Base-by-base conservation (phyloP, 108 stramenopile genomes). In the Nitzschia palea region DNA sequence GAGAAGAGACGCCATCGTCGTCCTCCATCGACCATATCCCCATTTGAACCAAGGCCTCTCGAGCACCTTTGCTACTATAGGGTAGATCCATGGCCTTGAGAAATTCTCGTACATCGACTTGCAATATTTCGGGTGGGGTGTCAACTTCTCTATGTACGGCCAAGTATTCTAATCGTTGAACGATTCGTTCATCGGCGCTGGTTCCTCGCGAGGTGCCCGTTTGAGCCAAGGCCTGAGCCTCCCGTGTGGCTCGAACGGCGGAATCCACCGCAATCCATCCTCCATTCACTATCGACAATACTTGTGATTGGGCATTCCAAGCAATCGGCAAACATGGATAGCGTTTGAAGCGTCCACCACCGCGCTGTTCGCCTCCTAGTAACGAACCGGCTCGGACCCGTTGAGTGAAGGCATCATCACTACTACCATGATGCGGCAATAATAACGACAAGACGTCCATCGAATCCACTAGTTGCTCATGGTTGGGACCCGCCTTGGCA, bases 181-280 rank as follows among this genome's bases (percentile, higher is more conserved):
- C 68, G 33, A 95, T 91, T 0, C 89, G 75, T 65, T 89, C 86
- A 67, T 95, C 89, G 25, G 89, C 81, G 26, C 25, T 44, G 62
- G 44, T 61, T 65, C 5, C 20, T 32, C 48, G 27, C 14, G 47
- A 25, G 27, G 36, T 61, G 25, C 34, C 51, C 23, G 48, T 12
- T 20, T 65, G n/a, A 15, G 80, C 89, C 58, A 89, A 88, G 40
- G 87, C 80, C 17, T 77, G 61, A 8, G 75, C 94, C 72, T 95
- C 91, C 12, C 80, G 40, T n/a, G 73, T 70, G 0, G 83, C 78
- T 45, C 80, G 79, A 18, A 89, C 69, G 62, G 80, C 81, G 25
- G 72, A 76, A 67, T 91, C 90, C 4, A 84, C 76, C 12, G 87
- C 86, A 18, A 87, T 27, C 91, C 91, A 95, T 3, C 94, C 94